These are phyloP conservation scores for Neurospora sublineolata DNA, from an alignment of 495 filamentous ascomycete species.

Conservation along the genomic window DNA sequence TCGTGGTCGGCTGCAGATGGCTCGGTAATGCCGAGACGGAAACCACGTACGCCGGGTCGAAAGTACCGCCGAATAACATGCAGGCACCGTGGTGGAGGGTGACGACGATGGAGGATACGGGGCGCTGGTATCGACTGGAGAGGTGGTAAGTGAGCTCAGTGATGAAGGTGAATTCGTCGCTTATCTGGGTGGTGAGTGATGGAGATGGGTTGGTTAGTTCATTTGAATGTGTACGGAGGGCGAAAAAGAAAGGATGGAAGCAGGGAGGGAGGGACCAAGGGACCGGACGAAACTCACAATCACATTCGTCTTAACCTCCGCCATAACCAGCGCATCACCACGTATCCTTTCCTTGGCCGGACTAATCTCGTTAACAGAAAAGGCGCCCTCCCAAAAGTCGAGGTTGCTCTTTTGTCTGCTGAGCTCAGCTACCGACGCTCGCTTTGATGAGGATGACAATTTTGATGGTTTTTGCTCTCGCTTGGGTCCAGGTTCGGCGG, in stretches of 20 bases:
- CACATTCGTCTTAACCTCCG: slow-evolving; percentile 75
- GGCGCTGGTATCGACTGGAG: slow-evolving; percentile 59
- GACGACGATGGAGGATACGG: slow-evolving; percentile 60
- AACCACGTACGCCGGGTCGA: slow-evolving; percentile 70
- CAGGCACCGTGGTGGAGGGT: slow-evolving; percentile 63
- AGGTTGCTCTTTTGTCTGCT: slow-evolving; percentile 28
- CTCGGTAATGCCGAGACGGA: slow-evolving; percentile 61
- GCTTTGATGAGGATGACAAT: slow-evolving; percentile 1
- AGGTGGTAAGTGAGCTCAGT: slow-evolving; percentile 57
- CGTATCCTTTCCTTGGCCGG: slow-evolving; percentile 45
- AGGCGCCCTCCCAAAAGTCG: slow-evolving; percentile 36
- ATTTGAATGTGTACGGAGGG: not conserved
- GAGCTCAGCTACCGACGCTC: slow-evolving; percentile 22
- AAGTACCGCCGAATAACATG: slow-evolving; percentile 59
- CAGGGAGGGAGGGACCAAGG: not conserved
- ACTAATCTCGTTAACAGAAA: slow-evolving; percentile 25
- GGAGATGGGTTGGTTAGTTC: not conserved
- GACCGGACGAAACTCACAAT: slow-evolving; percentile 43
- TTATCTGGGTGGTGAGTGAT: slow-evolving; percentile 32
- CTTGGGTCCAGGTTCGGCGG: not conserved
- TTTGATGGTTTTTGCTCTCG: slow-evolving; percentile 17
- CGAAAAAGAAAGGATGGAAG: not conserved
- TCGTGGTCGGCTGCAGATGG: slow-evolving; percentile 61
- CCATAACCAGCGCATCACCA: slow-evolving; percentile 60
- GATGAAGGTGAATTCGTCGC: slow-evolving; percentile 57